phyloP scores from a whole-genome alignment of 2,329 filamentous ascomycete genomes.

The Penicillium crustosum region DNA sequence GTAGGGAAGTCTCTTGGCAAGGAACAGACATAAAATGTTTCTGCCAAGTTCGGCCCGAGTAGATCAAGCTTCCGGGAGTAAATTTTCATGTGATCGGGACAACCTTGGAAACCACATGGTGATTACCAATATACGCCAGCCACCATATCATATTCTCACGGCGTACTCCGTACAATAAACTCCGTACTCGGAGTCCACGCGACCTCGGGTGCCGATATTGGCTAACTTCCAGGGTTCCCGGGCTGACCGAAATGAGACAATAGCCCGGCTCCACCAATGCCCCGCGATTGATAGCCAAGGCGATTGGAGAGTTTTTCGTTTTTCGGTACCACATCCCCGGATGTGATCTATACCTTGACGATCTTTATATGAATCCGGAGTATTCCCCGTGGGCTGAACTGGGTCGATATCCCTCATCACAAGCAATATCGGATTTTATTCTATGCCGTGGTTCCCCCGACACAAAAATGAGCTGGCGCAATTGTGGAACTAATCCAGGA shows the following conservation, averaged over 20 bases:
- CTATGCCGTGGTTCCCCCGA: neutral
- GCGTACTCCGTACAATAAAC: too few relatives aligned
- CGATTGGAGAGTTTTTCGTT: neutral
- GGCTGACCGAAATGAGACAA: constrained; percentile 13
- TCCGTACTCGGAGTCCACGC: neutral
- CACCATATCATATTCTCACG: too few relatives aligned
- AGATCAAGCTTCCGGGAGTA: neutral
- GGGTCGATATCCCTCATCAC: neutral
- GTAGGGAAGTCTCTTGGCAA: neutral
- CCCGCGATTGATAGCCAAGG: neutral
- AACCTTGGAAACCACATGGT: neutral
- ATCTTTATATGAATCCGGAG: neutral
- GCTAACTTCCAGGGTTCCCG: neutral
- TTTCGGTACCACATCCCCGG: neutral
- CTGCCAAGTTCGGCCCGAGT: neutral
- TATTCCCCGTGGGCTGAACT: neutral
- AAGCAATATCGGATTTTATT: neutral
- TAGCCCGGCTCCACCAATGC: constrained; percentile 10
- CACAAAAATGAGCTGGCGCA: neutral
- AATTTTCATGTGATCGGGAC: neutral
- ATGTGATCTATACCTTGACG: neutral
- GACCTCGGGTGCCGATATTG: neutral
- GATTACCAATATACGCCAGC: too few relatives aligned
- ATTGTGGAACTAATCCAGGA: neutral
- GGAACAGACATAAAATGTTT: neutral